Conservation (phyloP, 2,329 filamentous ascomycete species). For the Epichloe brachyelytri region DNA sequence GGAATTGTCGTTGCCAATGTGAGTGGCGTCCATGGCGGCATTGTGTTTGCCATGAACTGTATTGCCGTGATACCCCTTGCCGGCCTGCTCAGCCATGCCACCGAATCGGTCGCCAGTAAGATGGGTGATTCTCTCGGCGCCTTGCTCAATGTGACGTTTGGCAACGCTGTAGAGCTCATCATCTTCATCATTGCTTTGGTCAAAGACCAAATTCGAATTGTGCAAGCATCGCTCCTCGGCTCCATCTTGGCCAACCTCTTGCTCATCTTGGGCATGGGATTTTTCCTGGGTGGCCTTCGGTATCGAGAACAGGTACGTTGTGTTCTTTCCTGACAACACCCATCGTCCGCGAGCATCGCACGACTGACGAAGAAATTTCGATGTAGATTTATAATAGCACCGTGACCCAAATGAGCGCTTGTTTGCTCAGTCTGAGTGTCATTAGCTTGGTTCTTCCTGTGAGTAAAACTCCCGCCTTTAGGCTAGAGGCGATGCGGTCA, state of each 20-base stretch:
- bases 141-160: constrained; percentile 64
- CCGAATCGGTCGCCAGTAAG: constrained; percentile 59
- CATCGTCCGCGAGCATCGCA: too few species aligned
- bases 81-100: constrained; percentile 58
- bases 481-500: neutral
- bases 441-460: constrained; percentile 78
- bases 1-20: constrained; percentile 55
- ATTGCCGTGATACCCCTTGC: constrained; percentile 65
- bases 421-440: constrained; percentile 77
- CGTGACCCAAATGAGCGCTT: constrained; percentile 92
- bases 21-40: constrained; percentile 38
- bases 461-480: constrained; percentile 15
- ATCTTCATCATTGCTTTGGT: constrained; percentile 37
- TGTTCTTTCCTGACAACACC: neutral
- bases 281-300: constrained; percentile 72
- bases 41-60: constrained; percentile 63
- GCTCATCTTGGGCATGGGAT: constrained; percentile 83
- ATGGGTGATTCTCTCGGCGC: constrained; percentile 63
- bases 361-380: neutral
- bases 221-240: constrained; percentile 79
- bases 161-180: constrained; percentile 68
- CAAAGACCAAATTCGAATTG: constrained; percentile 69
- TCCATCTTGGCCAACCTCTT: constrained; percentile 83
- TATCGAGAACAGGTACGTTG: constrained; percentile 64
- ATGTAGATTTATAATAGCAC: constrained; percentile 78